Evolutionary conservation across 768 basidiomycete species (phyloP).

Genomic region (Mycena belliarum): DNA sequence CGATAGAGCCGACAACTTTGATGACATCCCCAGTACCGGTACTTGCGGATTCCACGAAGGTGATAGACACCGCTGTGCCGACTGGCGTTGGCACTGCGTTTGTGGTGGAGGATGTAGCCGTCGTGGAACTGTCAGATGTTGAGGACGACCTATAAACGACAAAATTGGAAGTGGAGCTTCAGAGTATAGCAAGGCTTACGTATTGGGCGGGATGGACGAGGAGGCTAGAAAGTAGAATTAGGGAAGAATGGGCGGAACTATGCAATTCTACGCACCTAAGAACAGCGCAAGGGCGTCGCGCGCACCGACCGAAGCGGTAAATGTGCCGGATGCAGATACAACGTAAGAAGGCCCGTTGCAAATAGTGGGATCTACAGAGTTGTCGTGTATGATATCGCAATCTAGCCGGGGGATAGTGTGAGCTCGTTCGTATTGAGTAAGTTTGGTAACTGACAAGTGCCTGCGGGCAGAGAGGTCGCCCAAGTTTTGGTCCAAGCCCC

Average conservation of each 20-base stretch:
- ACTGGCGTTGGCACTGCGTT: neutral
- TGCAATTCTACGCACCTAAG: neutral
- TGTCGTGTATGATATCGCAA: slow-evolving; percentile 11
- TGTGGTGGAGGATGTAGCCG: neutral
- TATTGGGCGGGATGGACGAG: neutral
- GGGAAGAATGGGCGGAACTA: neutral
- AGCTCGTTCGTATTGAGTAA: neutral
- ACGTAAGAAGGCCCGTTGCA: slow-evolving; percentile 17
- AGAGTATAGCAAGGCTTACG: neutral
- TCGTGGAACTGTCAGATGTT: neutral
- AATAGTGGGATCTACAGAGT: neutral
- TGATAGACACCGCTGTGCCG: slow-evolving; percentile 3
- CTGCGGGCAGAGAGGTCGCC: slow-evolving; percentile 12
- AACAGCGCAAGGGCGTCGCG: slow-evolving; percentile 23
- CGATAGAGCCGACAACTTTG: slow-evolving; percentile 10
- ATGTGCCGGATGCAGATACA: slow-evolving; percentile 13
- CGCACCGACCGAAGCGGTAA: slow-evolving; percentile 22
- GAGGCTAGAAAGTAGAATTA: neutral
- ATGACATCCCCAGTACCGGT: neutral
- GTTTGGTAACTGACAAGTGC: slow-evolving; percentile 11
- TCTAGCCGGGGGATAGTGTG: neutral
- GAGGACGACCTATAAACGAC: neutral
- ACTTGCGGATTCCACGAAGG: slow-evolving; percentile 2
- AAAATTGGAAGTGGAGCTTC: neutral
- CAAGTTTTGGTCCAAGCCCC: slow-evolving; percentile 4